Percentiles rank a stretch among this genome's conserved stretches.
These are phyloP conservation scores for Beauveria medogensis DNA, from an alignment of 2,329 filamentous ascomycete genomes.

Conservation along the genomic window DNA sequence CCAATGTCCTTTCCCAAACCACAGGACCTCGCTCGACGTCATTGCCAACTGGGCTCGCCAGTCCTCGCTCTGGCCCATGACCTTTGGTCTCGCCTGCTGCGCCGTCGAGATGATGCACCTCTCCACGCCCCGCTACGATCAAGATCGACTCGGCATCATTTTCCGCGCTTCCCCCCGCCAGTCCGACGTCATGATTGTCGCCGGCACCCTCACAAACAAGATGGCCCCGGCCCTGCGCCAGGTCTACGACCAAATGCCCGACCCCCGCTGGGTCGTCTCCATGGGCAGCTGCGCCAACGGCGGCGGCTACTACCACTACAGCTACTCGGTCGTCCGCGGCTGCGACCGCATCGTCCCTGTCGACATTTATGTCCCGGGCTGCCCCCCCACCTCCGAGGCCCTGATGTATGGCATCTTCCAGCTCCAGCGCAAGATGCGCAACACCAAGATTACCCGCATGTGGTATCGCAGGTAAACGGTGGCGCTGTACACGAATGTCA, in stretches of 20 bases:
- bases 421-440: constrained; percentile 67
- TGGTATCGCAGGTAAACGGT: constrained; percentile 47
- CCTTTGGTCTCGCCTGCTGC: constrained; percentile 82
- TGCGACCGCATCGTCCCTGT: constrained; percentile 72
- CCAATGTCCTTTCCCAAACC: background rate
- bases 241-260: constrained; percentile 94
- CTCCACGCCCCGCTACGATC: constrained; percentile 80
- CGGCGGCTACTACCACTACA: constrained; percentile 82
- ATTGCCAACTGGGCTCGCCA: constrained; percentile 80
- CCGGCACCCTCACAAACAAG: constrained; percentile 89
- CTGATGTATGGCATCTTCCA: constrained; percentile 65
- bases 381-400: constrained; percentile 55
- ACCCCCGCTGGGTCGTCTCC: constrained; percentile 75
- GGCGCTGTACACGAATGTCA: background rate
- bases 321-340: constrained; percentile 67
- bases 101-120: constrained; percentile 91
- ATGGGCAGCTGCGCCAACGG: constrained; percentile 84
- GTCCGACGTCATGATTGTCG: constrained; percentile 89
- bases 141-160: constrained; percentile 82
- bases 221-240: constrained; percentile 87
- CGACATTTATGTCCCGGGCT: constrained; percentile 73
- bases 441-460: constrained; percentile 46
- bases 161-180: constrained; percentile 83
- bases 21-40: constrained; percentile 67
- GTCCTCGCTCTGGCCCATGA: constrained; percentile 81